Percentiles rank a stretch among this genome's conserved stretches.
phyloP scores from a whole-genome alignment of 495 filamentous ascomycete genomes.

The Hypoxylon trugodes region DNA sequence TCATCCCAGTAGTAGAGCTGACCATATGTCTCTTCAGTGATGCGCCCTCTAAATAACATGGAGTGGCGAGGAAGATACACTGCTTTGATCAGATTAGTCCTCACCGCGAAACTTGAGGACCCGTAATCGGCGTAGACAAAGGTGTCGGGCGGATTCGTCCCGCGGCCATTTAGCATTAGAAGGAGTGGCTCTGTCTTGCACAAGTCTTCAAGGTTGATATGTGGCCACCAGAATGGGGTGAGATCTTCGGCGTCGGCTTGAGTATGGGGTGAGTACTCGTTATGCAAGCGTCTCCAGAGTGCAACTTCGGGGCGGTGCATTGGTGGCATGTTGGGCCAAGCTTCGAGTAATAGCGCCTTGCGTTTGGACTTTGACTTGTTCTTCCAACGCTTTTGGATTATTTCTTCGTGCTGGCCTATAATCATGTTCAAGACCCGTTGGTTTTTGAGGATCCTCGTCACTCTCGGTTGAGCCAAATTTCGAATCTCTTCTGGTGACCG shows the following conservation, averaged over 20 bases:
- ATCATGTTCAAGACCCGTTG: conserved; percentile 10
- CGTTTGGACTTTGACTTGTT: conserved; percentile 16
- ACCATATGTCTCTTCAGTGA: conserved; percentile 53
- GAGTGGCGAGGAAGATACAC: conserved; percentile 49
- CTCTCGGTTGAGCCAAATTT: neutral
- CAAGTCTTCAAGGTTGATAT: conserved; percentile 61
- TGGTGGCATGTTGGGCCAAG: conserved; percentile 15
- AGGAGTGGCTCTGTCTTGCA: conserved; percentile 46
- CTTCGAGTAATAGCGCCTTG: conserved; percentile 12
- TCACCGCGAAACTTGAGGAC: too few relatives aligned
- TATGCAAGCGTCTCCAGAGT: conserved; percentile 27
- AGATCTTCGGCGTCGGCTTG: neutral
- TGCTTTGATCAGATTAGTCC: conserved; percentile 42
- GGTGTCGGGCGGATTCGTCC: conserved; percentile 46
- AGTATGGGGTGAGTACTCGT: conserved; percentile 25
- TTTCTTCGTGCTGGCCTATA: neutral
- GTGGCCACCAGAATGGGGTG: conserved; percentile 46
- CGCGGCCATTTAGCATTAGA: conserved; percentile 54
- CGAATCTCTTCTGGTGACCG: neutral
- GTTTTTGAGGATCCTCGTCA: conserved; percentile 5
- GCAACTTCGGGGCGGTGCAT: conserved; percentile 26
- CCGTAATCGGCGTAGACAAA: conserved; percentile 54
- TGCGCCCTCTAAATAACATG: conserved; percentile 53
- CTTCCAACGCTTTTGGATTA: conserved; percentile 24
- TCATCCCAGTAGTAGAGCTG: conserved; percentile 53